Evolutionary conservation across 257 asterid species (phyloP), one percentile per base, ranked within the genome.

Genomic region (Solanum pimpinellifolium): DNA sequence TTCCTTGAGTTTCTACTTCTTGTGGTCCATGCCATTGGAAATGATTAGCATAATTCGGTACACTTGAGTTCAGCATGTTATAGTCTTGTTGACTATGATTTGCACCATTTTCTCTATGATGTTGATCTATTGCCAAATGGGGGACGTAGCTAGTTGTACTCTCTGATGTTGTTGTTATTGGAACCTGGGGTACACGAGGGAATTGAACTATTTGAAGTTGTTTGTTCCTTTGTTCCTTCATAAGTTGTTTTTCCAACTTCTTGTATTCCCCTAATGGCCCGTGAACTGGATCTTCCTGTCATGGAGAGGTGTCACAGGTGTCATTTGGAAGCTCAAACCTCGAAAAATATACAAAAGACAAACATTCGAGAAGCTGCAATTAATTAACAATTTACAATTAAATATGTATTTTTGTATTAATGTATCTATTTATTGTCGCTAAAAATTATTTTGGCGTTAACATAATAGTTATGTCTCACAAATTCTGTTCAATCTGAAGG

Each of bases 211-310:
- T 80, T 80, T 80, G 8, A 7, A 16, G 46, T 72, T 86, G 73
- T 18, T 44, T 42, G 11, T 44, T 85, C 52, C 69, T 44, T 25
- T 44, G 29, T 69, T 85, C 47, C 31, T 42, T 41, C 35, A 68
- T 72, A n/a, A 66, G 70, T 8, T 87, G 83, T 86, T 69, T 59
- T 52, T 74, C 62, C 16, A 77, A 42, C 13, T 68, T 47, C 87
- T 29, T 87, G 73, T 21, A 74, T 31, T 12, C 42, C 41, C 91
- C 87, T 33, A 77, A 73, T 1, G 91, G 91, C 6, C 91, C 91
- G 0, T 44, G 75, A 16, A 87, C 65, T 2, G 91, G 91, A 70
- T 87, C 85, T 18, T 87, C 83, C 52, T 39, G 47, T 29, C 68
- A 47, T 47, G 41, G n/a, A 73, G 29, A 11, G n/a, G 11, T 37